Evolutionary conservation across 805 yeast species (phyloP), one percentile per base, ranked within the genome.

Genomic region (Metschnikowia corniflorae): DNA sequence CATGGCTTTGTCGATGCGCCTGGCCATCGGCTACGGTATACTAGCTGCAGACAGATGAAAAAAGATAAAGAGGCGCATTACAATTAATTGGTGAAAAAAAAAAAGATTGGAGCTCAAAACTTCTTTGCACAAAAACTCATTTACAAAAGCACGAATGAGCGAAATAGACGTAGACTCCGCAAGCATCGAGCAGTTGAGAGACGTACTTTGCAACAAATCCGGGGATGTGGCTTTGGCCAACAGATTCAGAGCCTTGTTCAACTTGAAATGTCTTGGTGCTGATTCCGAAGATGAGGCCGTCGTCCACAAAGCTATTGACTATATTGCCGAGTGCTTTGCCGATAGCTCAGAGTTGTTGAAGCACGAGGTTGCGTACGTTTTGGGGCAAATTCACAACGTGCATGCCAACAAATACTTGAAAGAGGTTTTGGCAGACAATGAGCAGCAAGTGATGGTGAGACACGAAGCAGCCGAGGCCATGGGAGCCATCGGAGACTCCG

Each of bases 391-490:
- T 31, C 81, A 85, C 58, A 89, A 89, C 65, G 57, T 80, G 49
- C 62, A 76, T 39, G 87, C 96, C 40, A 85, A 91, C 42, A 82
- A 86, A 32, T 71, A 78, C 32, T 73, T 93, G 43, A 75, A 86
- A 59, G 71, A 72, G 6, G 95, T 87, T 16, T 72, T 93, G 52
- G 63, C 65, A 32, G 80, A 82, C 58, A 54, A 58, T 16, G 48
- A 68, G 12, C 97, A 91, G 68, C 93, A 85, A 57, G 71, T 85
- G 43, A 93, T 93, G 97, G 99, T 93, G 24, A 83, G 99, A 62
- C 99, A 93, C 61, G 99, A 93, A 63, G 98, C 98, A 13, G 98
- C 98, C 6, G 99, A 93, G 65, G 98, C 97, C 28, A 71, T 93
- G 37, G 99, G 98, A 44, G 98, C 98, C 29, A 70, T 93, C 35